Evolutionary conservation across 176 grass and related monocot genomes (phyloP).

Genomic region (Aegilops tauschii): DNA sequence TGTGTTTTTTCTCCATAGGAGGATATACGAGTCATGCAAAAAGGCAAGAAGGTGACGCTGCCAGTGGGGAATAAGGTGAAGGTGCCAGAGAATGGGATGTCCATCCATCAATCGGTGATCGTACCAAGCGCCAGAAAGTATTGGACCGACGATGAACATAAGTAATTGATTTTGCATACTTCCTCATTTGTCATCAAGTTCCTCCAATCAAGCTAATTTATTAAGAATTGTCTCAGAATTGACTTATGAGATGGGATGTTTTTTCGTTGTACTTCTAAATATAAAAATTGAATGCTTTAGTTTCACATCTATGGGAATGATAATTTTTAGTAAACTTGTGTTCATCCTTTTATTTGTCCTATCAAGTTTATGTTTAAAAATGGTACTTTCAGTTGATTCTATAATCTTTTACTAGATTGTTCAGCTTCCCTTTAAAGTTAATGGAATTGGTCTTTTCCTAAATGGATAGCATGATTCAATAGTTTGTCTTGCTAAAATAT

Average conservation of each 20-base stretch:
- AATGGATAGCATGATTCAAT: background rate
- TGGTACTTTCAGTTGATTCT: background rate
- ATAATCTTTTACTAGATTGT: too few species aligned
- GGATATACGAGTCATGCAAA: background rate
- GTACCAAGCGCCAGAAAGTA: background rate
- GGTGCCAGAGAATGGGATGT: background rate
- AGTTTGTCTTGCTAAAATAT: background rate
- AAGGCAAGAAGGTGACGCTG: too few species aligned
- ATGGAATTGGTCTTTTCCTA: background rate
- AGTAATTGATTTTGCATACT: background rate
- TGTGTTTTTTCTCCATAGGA: background rate
- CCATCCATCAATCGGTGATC: too few species aligned
- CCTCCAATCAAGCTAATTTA: background rate
- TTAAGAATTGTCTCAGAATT: background rate
- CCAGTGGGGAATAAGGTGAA: background rate
- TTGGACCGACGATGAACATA: slow-evolving; percentile 28
- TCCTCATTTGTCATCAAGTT: background rate
- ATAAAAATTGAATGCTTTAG: too few species aligned
- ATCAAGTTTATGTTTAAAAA: background rate
- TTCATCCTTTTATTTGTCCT: background rate
- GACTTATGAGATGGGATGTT: background rate
- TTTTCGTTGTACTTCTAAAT: background rate
- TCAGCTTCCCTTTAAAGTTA: background rate
- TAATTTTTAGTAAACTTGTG: background rate
- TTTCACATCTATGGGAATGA: background rate